These are phyloP conservation scores for Chaetothyriales sp. DNA, from an alignment of 2,329 filamentous ascomycete species.

Conservation along the genomic window DNA sequence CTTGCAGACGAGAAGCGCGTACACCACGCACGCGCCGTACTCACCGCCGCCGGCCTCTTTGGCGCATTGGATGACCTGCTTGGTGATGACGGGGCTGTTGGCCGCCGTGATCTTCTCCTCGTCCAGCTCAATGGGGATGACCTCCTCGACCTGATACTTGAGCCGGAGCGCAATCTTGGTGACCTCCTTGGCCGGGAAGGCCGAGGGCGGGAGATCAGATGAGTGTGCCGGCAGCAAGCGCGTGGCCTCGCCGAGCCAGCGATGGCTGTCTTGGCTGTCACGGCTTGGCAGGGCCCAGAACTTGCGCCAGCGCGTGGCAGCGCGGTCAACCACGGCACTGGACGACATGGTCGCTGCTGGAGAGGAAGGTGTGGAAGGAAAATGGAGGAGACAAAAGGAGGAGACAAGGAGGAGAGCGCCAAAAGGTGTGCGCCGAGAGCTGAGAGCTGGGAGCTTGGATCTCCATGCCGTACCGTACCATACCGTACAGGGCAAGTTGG, in stretches of 20 bases:
- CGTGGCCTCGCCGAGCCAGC: conserved; percentile 1
- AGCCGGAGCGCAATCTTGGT: conserved; percentile 81
- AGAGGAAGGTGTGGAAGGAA: no score
- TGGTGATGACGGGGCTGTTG: conserved; percentile 75
- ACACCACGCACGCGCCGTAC: conserved; percentile 67
- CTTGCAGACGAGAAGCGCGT: conserved; percentile 60
- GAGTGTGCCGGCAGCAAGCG: conserved; percentile 28
- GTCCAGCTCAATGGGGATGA: conserved; percentile 81
- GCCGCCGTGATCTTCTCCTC: conserved; percentile 59
- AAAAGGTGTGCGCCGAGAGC: no score
- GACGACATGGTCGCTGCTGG: background rate
- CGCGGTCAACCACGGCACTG: background rate
- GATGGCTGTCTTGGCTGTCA: background rate
- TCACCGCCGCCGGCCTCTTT: conserved; percentile 66
- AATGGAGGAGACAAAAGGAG: background rate
- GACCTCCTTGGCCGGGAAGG: conserved; percentile 63
- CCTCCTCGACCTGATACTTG: conserved; percentile 78
- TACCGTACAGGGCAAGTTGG: background rate
- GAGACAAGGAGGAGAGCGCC: background rate
- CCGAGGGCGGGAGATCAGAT: conserved; percentile 38
- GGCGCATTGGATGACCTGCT: conserved; percentile 64
- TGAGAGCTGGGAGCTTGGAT: background rate
- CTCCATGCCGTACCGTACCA: background rate
- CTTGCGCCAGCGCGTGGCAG: background rate
- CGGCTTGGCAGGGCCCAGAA: background rate